These are phyloP conservation scores for Cryptosporidium tyzzeri DNA, from an alignment of 169 alveolate species.

Conservation along the genomic window DNA sequence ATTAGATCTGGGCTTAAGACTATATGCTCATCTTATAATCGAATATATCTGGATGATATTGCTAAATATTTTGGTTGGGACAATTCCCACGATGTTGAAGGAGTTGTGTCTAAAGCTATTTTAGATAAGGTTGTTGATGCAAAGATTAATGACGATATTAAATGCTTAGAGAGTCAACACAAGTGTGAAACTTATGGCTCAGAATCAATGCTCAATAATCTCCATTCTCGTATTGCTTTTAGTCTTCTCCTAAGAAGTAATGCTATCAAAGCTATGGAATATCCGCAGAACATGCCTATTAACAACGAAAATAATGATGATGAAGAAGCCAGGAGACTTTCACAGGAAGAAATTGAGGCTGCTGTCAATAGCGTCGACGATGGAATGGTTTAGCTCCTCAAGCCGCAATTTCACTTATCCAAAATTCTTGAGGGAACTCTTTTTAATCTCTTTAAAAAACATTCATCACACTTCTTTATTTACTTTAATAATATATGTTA, in stretches of 20 bases:
- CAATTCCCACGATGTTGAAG: slow-evolving; percentile 90
- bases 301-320: slow-evolving; percentile 12
- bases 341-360: slow-evolving; percentile 77
- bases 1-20: slow-evolving; percentile 94
- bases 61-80: slow-evolving; percentile 91
- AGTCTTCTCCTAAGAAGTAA: slow-evolving; percentile 92
- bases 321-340: slow-evolving; percentile 61
- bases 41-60: slow-evolving; percentile 90
- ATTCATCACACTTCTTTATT: background rate
- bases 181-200: slow-evolving; percentile 86
- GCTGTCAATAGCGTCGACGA: slow-evolving; percentile 71
- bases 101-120: slow-evolving; percentile 94
- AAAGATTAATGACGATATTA: slow-evolving; percentile 90
- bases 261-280: slow-evolving; percentile 87
- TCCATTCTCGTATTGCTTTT: slow-evolving; percentile 93
- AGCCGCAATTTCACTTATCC: background rate
- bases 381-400: slow-evolving; percentile 46
- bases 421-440: background rate
- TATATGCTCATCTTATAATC: slow-evolving; percentile 91
- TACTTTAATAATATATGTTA: background rate
- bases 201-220: slow-evolving; percentile 90
- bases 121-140: slow-evolving; percentile 96
- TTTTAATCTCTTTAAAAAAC: background rate
- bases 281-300: slow-evolving; percentile 14
- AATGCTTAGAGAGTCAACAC: slow-evolving; percentile 84